phyloP scores from a whole-genome alignment of 495 filamentous ascomycete genomes.

The Daldinia bambusicola region DNA sequence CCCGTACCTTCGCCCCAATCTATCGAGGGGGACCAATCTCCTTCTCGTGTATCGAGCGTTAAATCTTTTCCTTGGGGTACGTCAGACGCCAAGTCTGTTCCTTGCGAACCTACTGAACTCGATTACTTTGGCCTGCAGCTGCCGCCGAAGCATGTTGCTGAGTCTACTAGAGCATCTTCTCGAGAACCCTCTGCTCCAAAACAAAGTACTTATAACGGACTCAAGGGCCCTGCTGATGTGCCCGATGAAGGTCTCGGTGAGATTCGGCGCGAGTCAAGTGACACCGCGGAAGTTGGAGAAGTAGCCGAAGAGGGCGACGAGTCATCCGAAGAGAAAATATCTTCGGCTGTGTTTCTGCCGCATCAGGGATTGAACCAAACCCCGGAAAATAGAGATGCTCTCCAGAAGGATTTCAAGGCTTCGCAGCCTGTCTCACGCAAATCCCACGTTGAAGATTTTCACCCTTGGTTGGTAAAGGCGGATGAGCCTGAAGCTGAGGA shows the following conservation, averaged over 20 bases:
- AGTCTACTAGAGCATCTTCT: constrained; percentile 20
- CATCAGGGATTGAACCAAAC: constrained; percentile 74
- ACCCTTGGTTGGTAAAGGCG: constrained; percentile 63
- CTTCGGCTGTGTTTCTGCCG: constrained; percentile 91
- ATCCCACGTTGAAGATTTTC: constrained; percentile 48
- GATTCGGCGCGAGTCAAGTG: constrained; percentile 45
- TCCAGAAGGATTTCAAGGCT: constrained; percentile 46
- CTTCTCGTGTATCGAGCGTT: constrained; percentile 25
- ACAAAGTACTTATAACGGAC: constrained; percentile 3
- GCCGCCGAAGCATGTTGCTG: constrained; percentile 19
- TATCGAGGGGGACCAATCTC: constrained; percentile 30
- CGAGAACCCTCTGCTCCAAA: constrained; percentile 15
- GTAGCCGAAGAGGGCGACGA: constrained; percentile 77
- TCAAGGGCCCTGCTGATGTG: constrained; percentile 18
- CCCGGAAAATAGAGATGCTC: constrained; percentile 48
- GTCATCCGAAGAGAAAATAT: constrained; percentile 91
- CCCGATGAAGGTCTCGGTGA: constrained; percentile 23
- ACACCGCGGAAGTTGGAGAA: constrained; percentile 51
- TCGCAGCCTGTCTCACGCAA: constrained; percentile 42
- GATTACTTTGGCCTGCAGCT: constrained; percentile 34
- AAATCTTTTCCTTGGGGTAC: constrained; percentile 33
- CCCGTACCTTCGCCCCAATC: constrained; percentile 31
- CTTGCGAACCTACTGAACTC: constrained; percentile 13
- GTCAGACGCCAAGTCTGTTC: constrained; percentile 11
- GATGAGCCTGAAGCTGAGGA: constrained; percentile 58